Conservation (phyloP, 2,329 filamentous ascomycete species). For the Remersonia thermophila region DNA sequence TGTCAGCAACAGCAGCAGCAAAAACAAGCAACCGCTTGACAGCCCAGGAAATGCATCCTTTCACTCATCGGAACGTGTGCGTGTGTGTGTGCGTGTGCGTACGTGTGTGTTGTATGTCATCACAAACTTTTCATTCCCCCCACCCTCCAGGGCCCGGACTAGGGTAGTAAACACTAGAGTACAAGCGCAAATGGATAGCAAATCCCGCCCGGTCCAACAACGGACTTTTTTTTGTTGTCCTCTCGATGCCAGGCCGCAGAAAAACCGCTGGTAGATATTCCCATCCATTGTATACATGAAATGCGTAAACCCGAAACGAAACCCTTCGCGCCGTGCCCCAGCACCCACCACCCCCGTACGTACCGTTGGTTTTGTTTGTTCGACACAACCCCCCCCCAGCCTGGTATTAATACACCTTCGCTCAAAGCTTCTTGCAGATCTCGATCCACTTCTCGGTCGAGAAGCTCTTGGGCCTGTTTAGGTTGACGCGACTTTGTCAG, state of each 20-base stretch:
- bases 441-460: slow-evolving; percentile 94
- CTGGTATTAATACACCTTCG: slow-evolving; percentile 4
- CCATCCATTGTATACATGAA: slow-evolving; percentile 19
- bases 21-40: too few species aligned
- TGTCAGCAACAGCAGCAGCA: too few species aligned
- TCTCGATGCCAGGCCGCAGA: slow-evolving; percentile 11
- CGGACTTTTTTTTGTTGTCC: too few species aligned
- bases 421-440: slow-evolving; percentile 84
- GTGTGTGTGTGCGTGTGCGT: too few species aligned
- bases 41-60: too few species aligned
- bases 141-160: neutral
- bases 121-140: too few species aligned
- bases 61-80: too few species aligned
- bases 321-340: slow-evolving; percentile 15
- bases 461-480: slow-evolving; percentile 74
- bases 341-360: slow-evolving; percentile 8
- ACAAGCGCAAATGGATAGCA: slow-evolving; percentile 16
- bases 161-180: slow-evolving; percentile 12
- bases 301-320: slow-evolving; percentile 14
- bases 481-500: slow-evolving; percentile 6
- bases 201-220: slow-evolving; percentile 13
- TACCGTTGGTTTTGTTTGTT: too few species aligned
- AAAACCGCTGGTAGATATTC: slow-evolving; percentile 13
- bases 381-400: too few species aligned
- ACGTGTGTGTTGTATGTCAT: too few species aligned